Percentiles rank a stretch among this genome's conserved stretches.
These are phyloP conservation scores for Ceratocystiopsis brevicomis DNA, from an alignment of 2,329 filamentous ascomycete species.

Conservation along the genomic window DNA sequence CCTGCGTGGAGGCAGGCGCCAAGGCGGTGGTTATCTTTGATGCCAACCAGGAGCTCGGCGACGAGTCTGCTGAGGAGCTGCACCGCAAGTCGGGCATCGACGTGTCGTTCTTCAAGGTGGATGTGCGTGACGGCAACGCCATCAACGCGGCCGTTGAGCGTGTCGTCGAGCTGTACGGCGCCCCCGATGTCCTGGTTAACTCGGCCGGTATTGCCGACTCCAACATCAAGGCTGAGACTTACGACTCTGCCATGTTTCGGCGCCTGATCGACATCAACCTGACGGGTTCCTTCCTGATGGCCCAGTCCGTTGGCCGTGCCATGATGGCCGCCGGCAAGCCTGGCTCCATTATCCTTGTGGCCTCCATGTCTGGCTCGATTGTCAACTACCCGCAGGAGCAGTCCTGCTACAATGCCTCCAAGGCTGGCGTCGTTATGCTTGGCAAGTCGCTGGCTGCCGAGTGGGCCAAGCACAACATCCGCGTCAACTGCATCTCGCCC, in stretches of 20 bases:
- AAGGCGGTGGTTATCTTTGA: slow-evolving; percentile 60
- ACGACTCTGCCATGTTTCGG: slow-evolving; percentile 59
- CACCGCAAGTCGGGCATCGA: slow-evolving; percentile 55
- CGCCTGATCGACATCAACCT: slow-evolving; percentile 68
- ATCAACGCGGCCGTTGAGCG: slow-evolving; percentile 51
- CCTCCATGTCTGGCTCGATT: slow-evolving; percentile 65
- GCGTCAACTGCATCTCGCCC: slow-evolving; percentile 69
- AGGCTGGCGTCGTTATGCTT: slow-evolving; percentile 61
- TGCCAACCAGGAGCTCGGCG: slow-evolving; percentile 56
- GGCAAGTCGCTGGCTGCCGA: slow-evolving; percentile 67
- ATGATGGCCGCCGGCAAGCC: slow-evolving; percentile 58
- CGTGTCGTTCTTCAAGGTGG: slow-evolving; percentile 60
- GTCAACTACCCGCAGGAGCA: slow-evolving; percentile 80
- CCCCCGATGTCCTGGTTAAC: slow-evolving; percentile 60
- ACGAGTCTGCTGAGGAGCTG: slow-evolving; percentile 48
- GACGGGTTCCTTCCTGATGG: slow-evolving; percentile 59
- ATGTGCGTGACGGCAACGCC: slow-evolving; percentile 52
- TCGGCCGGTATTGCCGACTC: slow-evolving; percentile 66
- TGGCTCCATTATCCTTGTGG: slow-evolving; percentile 57
- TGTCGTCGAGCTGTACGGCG: slow-evolving; percentile 46
- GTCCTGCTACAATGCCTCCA: slow-evolving; percentile 67
- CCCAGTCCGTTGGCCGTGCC: slow-evolving; percentile 49
- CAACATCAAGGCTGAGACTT: slow-evolving; percentile 66
- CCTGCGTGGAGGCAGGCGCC: slow-evolving; percentile 56
- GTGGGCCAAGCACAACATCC: slow-evolving; percentile 65